Evolutionary conservation across 225 moss, liverwort and hornwort genomes (phyloP).

Genomic region (Neckera pumila): DNA sequence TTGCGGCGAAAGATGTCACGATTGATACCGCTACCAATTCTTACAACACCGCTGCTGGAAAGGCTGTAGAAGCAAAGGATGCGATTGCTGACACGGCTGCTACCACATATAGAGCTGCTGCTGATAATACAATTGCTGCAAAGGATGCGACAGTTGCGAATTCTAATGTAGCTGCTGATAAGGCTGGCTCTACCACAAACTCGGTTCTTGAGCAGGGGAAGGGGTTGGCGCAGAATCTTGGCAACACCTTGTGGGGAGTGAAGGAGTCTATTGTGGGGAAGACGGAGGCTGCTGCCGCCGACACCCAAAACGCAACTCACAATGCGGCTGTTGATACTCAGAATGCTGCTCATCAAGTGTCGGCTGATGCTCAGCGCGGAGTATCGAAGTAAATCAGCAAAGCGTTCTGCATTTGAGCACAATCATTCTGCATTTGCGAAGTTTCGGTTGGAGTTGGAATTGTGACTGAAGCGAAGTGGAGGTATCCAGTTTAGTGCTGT

Average conservation of each 20-base stretch:
- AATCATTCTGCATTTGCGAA: not conserved
- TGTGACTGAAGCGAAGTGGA: not conserved
- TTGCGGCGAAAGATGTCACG: conserved; percentile 2
- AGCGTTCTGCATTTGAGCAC: not conserved
- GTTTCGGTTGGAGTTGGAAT: not conserved
- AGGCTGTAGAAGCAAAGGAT: conserved; percentile 3
- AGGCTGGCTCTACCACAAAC: not conserved
- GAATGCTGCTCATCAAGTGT: not conserved
- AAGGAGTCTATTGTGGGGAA: conserved; percentile 18
- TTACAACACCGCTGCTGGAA: not conserved
- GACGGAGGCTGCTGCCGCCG: not conserved
- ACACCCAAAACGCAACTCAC: not conserved
- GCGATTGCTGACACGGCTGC: not conserved
- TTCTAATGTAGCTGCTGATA: not conserved
- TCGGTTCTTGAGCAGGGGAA: conserved; percentile 25
- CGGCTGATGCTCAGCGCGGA: not conserved
- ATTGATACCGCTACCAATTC: not conserved
- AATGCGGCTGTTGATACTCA: not conserved
- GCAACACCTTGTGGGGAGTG: conserved; percentile 13
- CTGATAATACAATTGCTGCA: conserved; percentile 5
- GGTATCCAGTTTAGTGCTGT: no score
- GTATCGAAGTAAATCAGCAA: not conserved
- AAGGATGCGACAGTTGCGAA: not conserved
- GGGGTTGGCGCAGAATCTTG: conserved; percentile 1
- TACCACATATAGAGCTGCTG: not conserved